Conservation (phyloP, 2,329 filamentous ascomycete genomes). For the Aspergillus sp. region DNA sequence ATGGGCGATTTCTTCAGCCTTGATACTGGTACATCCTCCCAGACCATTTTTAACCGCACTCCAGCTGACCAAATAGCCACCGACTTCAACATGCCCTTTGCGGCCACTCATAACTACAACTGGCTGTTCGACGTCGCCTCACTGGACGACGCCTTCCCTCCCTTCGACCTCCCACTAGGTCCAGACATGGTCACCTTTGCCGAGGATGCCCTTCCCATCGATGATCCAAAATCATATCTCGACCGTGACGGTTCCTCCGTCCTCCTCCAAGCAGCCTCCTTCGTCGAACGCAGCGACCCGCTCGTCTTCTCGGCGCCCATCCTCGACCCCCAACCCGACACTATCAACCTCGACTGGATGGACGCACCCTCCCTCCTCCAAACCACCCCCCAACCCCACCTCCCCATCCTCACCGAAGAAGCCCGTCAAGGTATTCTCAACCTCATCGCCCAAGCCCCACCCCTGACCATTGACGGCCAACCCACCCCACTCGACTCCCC, state of each 20-base stretch:
- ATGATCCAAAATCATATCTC: neutral
- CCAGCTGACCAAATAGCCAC: conserved; percentile 44
- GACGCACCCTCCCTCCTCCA: conserved; percentile 18
- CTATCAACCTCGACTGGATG: conserved; percentile 31
- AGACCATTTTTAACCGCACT: neutral
- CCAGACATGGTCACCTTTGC: conserved; percentile 28
- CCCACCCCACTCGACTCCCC: conserved; percentile 53
- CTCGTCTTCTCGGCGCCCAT: neutral
- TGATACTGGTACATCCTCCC: conserved; percentile 50
- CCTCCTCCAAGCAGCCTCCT: conserved; percentile 26
- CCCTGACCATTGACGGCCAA: conserved; percentile 51
- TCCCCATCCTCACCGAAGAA: conserved; percentile 36
- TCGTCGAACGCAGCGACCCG: conserved; percentile 20
- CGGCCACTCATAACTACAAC: conserved; percentile 63
- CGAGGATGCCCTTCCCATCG: conserved; percentile 5
- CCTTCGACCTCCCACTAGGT: conserved; percentile 28
- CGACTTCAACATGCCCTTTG: conserved; percentile 67
- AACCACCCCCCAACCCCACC: conserved; percentile 5
- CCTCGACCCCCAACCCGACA: neutral
- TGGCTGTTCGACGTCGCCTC: conserved; percentile 58
- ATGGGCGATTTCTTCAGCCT: conserved; percentile 59
- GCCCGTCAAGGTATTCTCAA: conserved; percentile 47
- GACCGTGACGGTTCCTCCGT: conserved; percentile 25
- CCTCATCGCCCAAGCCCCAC: conserved; percentile 54
- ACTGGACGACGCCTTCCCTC: conserved; percentile 39